Base-by-base conservation (phyloP, 495 filamentous ascomycete genomes). In the Aspergillus carlsbadensis region DNA sequence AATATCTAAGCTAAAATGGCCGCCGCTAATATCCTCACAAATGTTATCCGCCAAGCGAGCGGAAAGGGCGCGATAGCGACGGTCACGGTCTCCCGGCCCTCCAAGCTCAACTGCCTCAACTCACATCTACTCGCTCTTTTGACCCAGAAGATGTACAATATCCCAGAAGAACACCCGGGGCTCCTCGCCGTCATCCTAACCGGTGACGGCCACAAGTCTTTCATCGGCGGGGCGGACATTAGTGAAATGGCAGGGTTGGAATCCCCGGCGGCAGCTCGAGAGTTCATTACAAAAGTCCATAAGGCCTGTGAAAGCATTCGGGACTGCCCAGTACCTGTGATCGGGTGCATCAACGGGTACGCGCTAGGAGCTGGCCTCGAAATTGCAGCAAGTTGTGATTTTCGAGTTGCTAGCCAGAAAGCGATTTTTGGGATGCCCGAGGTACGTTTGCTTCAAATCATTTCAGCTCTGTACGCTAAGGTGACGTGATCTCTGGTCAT, bases 341-440 rank as follows among this genome's bases (percentile, higher is more conserved):
- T 68, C 47, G 63, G 34, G 37, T 31, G 60, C 10, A 47, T 65
- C 1, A 68, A 68, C 36, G 63, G 65, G 31, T 68, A 53, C 52
- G 60, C 65, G 11, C 58, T 65, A 8, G 65, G 65, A 6, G 63
- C 60, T 3, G 63, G 60, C 3, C 41, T 63, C 36, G 60, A 63
- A 20, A 20, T 68, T n/a, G 65, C 65, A 0, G 60, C 63, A 1
- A 58, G 57, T 5, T 65, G 63, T 54, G 65, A 68, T 58, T 24
- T 68, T 22, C 55, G 65, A 36, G 60, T 65, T 53, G 63, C 60
- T 14, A 48, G 53, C 18, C 8, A 24, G 35, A 49, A 52, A 36
- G 65, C 65, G 15, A 56, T 61, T 49, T 63, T 68, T 60, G 63
- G 63, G 43, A 68, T 68, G 63, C 63, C 65, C 0, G 60, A 68